Base-by-base conservation (phyloP, 2,329 filamentous ascomycete species). In the Rosellinia necatrix region DNA sequence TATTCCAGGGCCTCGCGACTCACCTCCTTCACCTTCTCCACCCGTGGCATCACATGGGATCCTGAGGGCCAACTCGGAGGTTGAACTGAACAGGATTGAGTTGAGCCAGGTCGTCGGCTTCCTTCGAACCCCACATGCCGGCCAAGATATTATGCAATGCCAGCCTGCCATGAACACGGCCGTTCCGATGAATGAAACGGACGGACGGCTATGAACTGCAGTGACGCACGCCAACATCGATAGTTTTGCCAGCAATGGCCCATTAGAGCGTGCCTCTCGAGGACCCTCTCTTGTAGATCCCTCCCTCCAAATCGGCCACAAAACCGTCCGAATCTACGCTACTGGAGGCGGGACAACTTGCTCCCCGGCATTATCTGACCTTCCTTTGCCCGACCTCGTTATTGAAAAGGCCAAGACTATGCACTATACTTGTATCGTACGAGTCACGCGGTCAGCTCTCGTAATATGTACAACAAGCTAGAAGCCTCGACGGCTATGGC, bases 221-320 rank as follows among this genome's bases (percentile, higher is more conserved):
- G 44, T 22, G 30, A 44, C 24, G 24, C 30, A 55, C 13, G 38
- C 30, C 53, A 22, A 40, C 22, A 43, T 17, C 30, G 32, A 50
- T 27, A 21, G 48, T 35, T 17, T 3, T 37, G 13, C 19, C 9
- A 24, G 8, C 38, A 37, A 34, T 40, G n/a, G 24, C 5, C 25
- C 19, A 24, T 5, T 35, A 19, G n/a, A 41, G 17, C 32, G 13
- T 30, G n/a, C 19, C 24, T 34, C 27, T n/a, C 32, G 6, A 34
- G 13, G 29, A 32, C 34, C n/a, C n/a, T 21, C 24, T 29, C n/a
- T 27, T 57, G 54, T 30, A 38, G 38, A 43, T 53, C 34, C n/a
- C 29, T 19, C 22, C 17, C 49, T 12, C 17, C 12, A 6, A 22
- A 27, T 40, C 15, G 13, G n/a, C 29, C 21, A 53, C 15, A 17